Conservation (phyloP, 1,284 basidiomycete genomes). For the Dichomitus squalens region DNA sequence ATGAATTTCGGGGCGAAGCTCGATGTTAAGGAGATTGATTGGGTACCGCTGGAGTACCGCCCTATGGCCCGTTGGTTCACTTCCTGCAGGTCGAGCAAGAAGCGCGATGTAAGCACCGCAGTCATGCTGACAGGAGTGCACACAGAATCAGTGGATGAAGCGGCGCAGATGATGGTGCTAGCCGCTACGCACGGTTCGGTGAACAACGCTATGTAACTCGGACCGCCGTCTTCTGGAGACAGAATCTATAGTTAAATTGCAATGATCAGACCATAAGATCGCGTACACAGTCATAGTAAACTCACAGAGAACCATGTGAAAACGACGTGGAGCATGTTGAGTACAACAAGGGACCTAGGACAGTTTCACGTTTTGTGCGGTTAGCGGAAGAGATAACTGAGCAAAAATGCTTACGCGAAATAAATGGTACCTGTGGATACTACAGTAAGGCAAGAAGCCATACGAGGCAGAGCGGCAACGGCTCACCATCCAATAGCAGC, state of each 20-base stretch:
- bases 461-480: neutral
- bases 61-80: neutral
- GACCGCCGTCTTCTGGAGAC: neutral
- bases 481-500: neutral
- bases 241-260: too few species aligned
- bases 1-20: too few species aligned
- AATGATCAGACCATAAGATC: too few species aligned
- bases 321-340: constrained; percentile 1
- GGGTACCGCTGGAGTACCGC: too few species aligned
- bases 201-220: neutral
- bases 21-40: too few species aligned
- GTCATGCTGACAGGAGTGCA: constrained; percentile 10
- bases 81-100: constrained; percentile 13
- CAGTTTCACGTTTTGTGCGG: too few species aligned
- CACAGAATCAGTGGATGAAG: too few species aligned
- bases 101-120: constrained; percentile 10
- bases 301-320: neutral
- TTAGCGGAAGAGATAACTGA: neutral
- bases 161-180: too few species aligned
- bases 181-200: neutral
- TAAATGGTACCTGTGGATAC: neutral
- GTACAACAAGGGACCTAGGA: neutral
- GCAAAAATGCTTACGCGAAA: neutral
- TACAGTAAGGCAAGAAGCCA: neutral
- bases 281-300: neutral